Percentiles rank a stretch among this genome's conserved stretches.
Conservation (phyloP, 768 basidiomycete genomes). For the Suillus subluteus region DNA sequence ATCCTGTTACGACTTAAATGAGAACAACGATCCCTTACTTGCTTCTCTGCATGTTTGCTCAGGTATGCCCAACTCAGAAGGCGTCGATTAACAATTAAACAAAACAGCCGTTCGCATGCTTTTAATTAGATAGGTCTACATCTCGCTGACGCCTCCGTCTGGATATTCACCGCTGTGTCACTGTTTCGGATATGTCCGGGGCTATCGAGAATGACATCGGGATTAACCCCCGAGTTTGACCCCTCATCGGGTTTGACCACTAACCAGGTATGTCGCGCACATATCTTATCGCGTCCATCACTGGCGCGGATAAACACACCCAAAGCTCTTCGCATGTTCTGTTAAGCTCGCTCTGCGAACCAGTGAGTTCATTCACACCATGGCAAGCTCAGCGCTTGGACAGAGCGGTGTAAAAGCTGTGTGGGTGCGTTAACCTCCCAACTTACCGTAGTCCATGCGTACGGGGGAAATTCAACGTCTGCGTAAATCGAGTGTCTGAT, state of each 20-base stretch:
- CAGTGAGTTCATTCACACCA: no score
- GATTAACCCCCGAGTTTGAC: conserved; percentile 55
- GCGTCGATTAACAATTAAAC: not conserved
- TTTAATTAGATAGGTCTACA: conserved; percentile 43
- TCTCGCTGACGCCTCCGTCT: conserved; percentile 55
- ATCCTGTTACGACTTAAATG: no score
- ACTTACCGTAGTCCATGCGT: no score
- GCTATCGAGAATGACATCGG: conserved; percentile 46
- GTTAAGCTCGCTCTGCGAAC: conserved; percentile 57
- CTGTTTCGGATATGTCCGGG: conserved; percentile 53
- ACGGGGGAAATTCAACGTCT: no score
- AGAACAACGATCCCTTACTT: no score
- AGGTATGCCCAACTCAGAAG: not conserved
- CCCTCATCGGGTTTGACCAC: no score
- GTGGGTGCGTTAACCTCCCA: no score
- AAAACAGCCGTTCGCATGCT: conserved; percentile 19
- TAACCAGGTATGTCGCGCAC: conserved; percentile 25
- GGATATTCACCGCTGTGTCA: conserved; percentile 45
- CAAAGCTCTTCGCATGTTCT: conserved; percentile 61
- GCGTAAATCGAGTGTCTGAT: no score
- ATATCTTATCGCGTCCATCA: not conserved
- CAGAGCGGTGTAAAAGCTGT: no score
- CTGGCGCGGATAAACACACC: conserved; percentile 25
- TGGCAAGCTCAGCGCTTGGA: no score
- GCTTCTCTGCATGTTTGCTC: no score